Percentiles rank a stretch among this genome's conserved stretches.
These are phyloP conservation scores for Leccinellum albellum DNA, from an alignment of 768 basidiomycete species.

Conservation along the genomic window DNA sequence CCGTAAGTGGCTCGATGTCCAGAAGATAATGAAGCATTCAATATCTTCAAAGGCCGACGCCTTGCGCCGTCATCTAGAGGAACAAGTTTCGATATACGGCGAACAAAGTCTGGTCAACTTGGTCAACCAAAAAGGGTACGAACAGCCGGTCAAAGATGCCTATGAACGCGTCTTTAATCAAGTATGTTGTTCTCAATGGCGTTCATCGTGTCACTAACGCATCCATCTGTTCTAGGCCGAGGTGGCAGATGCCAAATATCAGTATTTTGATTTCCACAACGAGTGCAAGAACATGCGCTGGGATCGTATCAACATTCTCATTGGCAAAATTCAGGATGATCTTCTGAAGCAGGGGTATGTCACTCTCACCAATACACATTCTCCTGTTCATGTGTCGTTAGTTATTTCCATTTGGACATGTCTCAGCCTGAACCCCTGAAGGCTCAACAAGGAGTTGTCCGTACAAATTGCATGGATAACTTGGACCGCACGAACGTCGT, in stretches of 20 bases:
- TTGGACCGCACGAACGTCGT: conserved; percentile 96
- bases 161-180: conserved; percentile 76
- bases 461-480: conserved; percentile 98
- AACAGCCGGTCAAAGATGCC: conserved; percentile 92
- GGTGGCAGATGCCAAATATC: conserved; percentile 70
- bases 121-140: conserved; percentile 90
- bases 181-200: conserved; percentile 34
- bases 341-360: conserved; percentile 62
- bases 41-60: conserved; percentile 53
- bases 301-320: conserved; percentile 83
- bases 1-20: conserved; percentile 48
- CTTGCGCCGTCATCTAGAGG: conserved; percentile 68
- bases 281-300: conserved; percentile 95
- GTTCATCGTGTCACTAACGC: background rate
- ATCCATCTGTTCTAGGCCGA: conserved; percentile 42
- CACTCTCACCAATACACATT: background rate
- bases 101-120: conserved; percentile 81
- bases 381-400: conserved; percentile 27
- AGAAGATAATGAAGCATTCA: conserved; percentile 3
- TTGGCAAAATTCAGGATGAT: conserved; percentile 72
- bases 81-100: conserved; percentile 73
- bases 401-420: conserved; percentile 75
- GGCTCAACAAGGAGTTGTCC: conserved; percentile 72
- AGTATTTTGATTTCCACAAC: conserved; percentile 96
- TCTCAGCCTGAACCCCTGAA: conserved; percentile 43